Evolutionary conservation across 768 basidiomycete species (phyloP), one percentile per base, ranked within the genome.

Genomic region (Nidularia sp.): DNA sequence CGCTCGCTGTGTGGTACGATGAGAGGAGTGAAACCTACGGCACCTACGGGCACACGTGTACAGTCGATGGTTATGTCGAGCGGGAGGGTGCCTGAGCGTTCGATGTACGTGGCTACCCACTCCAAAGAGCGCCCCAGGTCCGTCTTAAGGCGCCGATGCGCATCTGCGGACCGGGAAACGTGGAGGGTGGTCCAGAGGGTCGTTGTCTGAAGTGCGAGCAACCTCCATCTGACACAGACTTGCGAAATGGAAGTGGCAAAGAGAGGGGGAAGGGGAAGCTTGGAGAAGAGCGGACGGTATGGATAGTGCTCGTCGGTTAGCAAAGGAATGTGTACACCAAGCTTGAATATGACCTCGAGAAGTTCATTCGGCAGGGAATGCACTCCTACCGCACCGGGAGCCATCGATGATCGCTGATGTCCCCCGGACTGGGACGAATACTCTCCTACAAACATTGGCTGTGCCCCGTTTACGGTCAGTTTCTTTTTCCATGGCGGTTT

Each of bases 61-160:
- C 59, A 60, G 48, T 67, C 64, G 32, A 67, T 50, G 41, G 55
- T 62, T 52, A 67, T 55, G 52, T 65, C 53, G 13, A 67, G 57
- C 2, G 57, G 59, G 6, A 58, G 32, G 33, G 51, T 51, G 15
- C 50, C 51, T 5, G 64, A 62, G 7, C 60, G 62, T 1, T 34
- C 18, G 25, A 65, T 46, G 35, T 65, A 62, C 31, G 39, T 50
- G 7, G 64, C 54, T 1, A 67, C 42, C 66, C 66, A 67, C 13
- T 60, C 55, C 36, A 62, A 35, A 4, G 60, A 64, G 0, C 51
- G 54, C 3, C 58, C 53, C 0, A 62, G 13, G 8, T 49, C 49
- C 3, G 51, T 53, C 35, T 53, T 55, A 13, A 61, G 55, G 36
- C 56, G 58, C 51, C 63, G 61, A 53, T 62, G 65, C 3, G 60